Conservation (phyloP, 495 filamentous ascomycete genomes). For the Daldinia vernicosa region DNA sequence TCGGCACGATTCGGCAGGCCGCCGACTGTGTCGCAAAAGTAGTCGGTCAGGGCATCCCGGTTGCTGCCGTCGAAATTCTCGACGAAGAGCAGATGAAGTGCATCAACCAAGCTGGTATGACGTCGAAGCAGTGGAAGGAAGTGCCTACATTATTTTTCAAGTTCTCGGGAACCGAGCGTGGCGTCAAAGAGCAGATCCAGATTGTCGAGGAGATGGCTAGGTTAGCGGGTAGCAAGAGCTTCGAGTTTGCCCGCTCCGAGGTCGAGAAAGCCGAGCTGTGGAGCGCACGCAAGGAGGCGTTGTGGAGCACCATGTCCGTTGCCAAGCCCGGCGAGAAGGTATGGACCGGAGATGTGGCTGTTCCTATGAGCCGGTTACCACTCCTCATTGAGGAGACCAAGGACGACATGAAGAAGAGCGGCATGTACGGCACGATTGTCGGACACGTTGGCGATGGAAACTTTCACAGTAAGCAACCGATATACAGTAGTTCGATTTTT, state of each 20-base stretch:
- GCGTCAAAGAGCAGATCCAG: slow-evolving; percentile 84
- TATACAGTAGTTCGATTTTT: background rate
- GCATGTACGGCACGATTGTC: slow-evolving; percentile 76
- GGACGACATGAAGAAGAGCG: slow-evolving; percentile 70
- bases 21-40: slow-evolving; percentile 82
- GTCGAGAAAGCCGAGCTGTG: slow-evolving; percentile 81
- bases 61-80: slow-evolving; percentile 90
- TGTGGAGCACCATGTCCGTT: slow-evolving; percentile 76
- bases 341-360: slow-evolving; percentile 87
- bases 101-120: slow-evolving; percentile 83
- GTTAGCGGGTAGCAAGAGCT: slow-evolving; percentile 67
- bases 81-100: slow-evolving; percentile 96
- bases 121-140: slow-evolving; percentile 75
- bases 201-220: slow-evolving; percentile 75
- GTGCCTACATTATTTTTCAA: slow-evolving; percentile 95
- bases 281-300: slow-evolving; percentile 85
- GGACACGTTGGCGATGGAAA: slow-evolving; percentile 88
- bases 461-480: slow-evolving; percentile 69
- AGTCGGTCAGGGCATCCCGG: slow-evolving; percentile 79
- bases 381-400: slow-evolving; percentile 84
- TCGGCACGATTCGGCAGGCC: slow-evolving; percentile 78
- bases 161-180: slow-evolving; percentile 77
- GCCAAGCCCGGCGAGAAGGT: slow-evolving; percentile 69
- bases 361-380: slow-evolving; percentile 76
- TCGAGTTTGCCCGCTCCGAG: slow-evolving; percentile 79